A percentile compares a stretch with the other conserved stretches of the same genome.
These are phyloP conservation scores for Dioszegia aurantiaca DNA, from an alignment of 768 basidiomycete genomes.

Conservation along the genomic window DNA sequence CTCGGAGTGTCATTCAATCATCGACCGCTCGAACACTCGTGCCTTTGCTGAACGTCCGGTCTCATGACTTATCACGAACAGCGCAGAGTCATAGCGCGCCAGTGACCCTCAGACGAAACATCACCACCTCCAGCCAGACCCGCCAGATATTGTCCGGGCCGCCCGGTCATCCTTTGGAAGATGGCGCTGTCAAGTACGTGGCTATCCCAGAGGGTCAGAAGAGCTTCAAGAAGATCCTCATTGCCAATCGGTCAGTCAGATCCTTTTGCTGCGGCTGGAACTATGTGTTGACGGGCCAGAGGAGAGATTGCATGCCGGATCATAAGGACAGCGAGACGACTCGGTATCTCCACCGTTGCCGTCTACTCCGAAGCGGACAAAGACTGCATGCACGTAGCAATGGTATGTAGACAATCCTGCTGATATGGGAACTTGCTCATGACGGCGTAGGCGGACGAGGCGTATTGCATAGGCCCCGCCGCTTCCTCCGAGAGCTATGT, in stretches of 20 bases:
- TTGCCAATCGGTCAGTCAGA: slow-evolving; percentile 72
- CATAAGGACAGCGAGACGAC: slow-evolving; percentile 79
- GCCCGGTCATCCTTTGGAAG: not conserved
- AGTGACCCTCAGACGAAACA: not conserved
- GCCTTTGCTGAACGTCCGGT: not conserved
- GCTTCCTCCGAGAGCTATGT: slow-evolving; percentile 86
- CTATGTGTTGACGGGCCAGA: slow-evolving; percentile 54
- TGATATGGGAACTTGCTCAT: not conserved
- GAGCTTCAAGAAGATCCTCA: slow-evolving; percentile 66
- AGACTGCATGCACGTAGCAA: slow-evolving; percentile 73
- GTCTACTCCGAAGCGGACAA: slow-evolving; percentile 86
- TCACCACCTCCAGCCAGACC: not conserved
- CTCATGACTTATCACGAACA: too few relatives aligned
- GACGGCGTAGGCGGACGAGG: slow-evolving; percentile 70
- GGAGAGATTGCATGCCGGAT: slow-evolving; percentile 96
- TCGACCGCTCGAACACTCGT: not conserved
- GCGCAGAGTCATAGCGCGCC: too few relatives aligned
- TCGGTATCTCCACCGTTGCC: slow-evolving; percentile 87
- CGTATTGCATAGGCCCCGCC: slow-evolving; percentile 90
- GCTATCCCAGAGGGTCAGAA: slow-evolving; percentile 7
- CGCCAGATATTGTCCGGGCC: not conserved
- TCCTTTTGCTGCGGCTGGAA: not conserved
- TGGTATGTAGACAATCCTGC: slow-evolving; percentile 56
- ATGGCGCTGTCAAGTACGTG: slow-evolving; percentile 3
- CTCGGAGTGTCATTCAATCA: not conserved